Conservation (phyloP, 805 yeast species). For the Cyberlindnera samutprakarnensis region DNA sequence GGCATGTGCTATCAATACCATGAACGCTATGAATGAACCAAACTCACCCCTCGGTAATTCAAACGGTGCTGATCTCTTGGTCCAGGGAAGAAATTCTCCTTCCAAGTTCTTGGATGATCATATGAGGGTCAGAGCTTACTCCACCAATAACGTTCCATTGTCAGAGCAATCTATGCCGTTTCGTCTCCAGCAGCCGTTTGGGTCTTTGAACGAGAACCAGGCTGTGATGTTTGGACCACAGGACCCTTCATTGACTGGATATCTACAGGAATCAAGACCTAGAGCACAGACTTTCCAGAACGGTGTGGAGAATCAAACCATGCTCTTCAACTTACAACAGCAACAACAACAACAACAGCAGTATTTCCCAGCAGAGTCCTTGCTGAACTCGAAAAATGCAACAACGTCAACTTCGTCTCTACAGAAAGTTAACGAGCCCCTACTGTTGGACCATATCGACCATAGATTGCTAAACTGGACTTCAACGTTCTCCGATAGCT, state of each 20-base stretch:
- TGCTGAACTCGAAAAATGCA: too few relatives aligned
- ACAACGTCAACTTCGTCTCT: too few relatives aligned
- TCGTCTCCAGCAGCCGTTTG: slow-evolving; percentile 7
- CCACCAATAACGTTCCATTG: slow-evolving; percentile 17
- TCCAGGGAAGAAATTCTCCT: slow-evolving; percentile 16
- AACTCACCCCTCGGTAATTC: slow-evolving; percentile 5
- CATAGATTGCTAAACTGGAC: slow-evolving; percentile 52
- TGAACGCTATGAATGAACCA: slow-evolving; percentile 4
- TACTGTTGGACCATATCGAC: slow-evolving; percentile 50
- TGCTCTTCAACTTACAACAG: slow-evolving; percentile 12
- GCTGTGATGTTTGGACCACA: too few relatives aligned
- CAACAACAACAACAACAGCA: slow-evolving; percentile 10
- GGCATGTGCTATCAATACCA: background rate
- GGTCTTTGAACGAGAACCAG: slow-evolving; percentile 8
- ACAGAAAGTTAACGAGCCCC: slow-evolving; percentile 18
- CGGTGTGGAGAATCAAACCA: slow-evolving; percentile 21
- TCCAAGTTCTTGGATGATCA: slow-evolving; percentile 10
- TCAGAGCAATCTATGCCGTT: slow-evolving; percentile 15
- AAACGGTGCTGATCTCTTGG: too few relatives aligned
- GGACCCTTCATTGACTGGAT: too few relatives aligned
- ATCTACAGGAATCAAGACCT: too few relatives aligned
- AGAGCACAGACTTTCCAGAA: slow-evolving; percentile 34
- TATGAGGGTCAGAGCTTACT: slow-evolving; percentile 20
- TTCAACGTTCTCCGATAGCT: slow-evolving; percentile 64
- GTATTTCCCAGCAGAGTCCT: slow-evolving; percentile 2